phyloP scores from a whole-genome alignment of 2,329 filamentous ascomycete genomes.

The Ceratocystis huliohia region DNA sequence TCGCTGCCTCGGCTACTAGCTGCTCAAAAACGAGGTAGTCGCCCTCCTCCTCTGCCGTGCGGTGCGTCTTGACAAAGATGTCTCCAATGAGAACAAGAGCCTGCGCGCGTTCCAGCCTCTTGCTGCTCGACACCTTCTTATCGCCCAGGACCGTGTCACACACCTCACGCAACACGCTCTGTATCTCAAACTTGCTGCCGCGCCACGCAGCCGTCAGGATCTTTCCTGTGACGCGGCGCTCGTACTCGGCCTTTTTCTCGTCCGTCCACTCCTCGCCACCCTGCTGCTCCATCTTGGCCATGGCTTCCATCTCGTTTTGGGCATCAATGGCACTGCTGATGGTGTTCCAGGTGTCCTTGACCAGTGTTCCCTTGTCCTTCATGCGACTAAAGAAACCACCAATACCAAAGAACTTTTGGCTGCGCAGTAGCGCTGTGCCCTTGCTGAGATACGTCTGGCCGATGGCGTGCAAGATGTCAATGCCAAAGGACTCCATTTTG shows the following conservation, averaged over 20 bases:
- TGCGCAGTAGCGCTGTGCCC: slow-evolving; percentile 75
- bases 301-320: slow-evolving; percentile 97
- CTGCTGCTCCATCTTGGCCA: slow-evolving; percentile 89
- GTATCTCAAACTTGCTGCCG: slow-evolving; percentile 95
- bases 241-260: slow-evolving; percentile 90
- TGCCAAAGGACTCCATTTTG: slow-evolving; percentile 97
- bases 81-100: slow-evolving; percentile 80
- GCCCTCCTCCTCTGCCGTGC: slow-evolving; percentile 89
- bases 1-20: slow-evolving; percentile 87
- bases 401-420: slow-evolving; percentile 92
- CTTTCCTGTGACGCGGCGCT: slow-evolving; percentile 91
- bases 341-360: slow-evolving; percentile 98
- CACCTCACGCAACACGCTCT: slow-evolving; percentile 86
- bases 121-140: slow-evolving; percentile 64
- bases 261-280: slow-evolving; percentile 98
- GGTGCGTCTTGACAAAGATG: slow-evolving; percentile 75
- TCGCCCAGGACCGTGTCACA: slow-evolving; percentile 77
- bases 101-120: slow-evolving; percentile 82
- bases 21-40: slow-evolving; percentile 99
- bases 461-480: slow-evolving; percentile 92
- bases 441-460: slow-evolving; percentile 84
- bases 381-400: slow-evolving; percentile 87
- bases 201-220: slow-evolving; percentile 94
- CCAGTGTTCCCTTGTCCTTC: slow-evolving; percentile 90
- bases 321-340: slow-evolving; percentile 93